Evolutionary conservation across 2,329 filamentous ascomycete species (phyloP).

Genomic region (Alternaria incomplexa): DNA sequence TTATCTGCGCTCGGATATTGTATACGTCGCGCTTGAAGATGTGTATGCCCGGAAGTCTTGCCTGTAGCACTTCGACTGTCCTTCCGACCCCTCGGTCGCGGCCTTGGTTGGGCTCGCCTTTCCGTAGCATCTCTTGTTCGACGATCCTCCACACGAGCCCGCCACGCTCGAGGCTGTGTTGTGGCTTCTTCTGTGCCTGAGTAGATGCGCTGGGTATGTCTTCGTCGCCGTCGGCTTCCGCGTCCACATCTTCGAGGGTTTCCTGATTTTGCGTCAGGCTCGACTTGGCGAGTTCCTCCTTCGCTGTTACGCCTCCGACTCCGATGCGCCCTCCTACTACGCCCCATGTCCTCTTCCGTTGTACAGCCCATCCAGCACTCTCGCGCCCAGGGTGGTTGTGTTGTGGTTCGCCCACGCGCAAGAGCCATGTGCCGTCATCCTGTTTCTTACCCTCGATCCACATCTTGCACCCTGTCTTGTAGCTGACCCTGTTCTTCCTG

Average conservation of each 20-base stretch:
- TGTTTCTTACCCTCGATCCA: slow-evolving; percentile 44
- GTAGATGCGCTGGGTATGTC: background rate
- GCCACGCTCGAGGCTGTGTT: slow-evolving; percentile 35
- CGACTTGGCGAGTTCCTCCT: slow-evolving; percentile 31
- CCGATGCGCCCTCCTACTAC: slow-evolving; percentile 37
- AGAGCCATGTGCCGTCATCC: slow-evolving; percentile 38
- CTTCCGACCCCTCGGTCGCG: slow-evolving; percentile 41
- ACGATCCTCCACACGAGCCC: slow-evolving; percentile 44
- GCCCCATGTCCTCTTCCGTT: slow-evolving; percentile 45
- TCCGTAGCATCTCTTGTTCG: slow-evolving; percentile 44
- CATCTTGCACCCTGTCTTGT: slow-evolving; percentile 46
- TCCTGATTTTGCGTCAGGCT: slow-evolving; percentile 1
- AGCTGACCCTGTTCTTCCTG: slow-evolving; percentile 42
- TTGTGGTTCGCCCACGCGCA: slow-evolving; percentile 34
- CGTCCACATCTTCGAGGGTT: slow-evolving; percentile 2
- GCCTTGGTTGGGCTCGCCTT: slow-evolving; percentile 30
- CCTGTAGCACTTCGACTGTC: slow-evolving; percentile 39
- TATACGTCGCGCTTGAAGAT: slow-evolving; percentile 48
- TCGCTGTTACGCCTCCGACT: slow-evolving; percentile 40
- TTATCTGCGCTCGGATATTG: slow-evolving; percentile 45
- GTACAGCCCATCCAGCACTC: slow-evolving; percentile 40
- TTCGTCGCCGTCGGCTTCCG: slow-evolving; percentile 7
- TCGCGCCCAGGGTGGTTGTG: slow-evolving; percentile 42
- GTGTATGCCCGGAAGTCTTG: slow-evolving; percentile 38
- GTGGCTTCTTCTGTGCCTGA: slow-evolving; percentile 9